Evolutionary conservation across 2,329 filamentous ascomycete species (phyloP).

Genomic region (Curvularia lunata): DNA sequence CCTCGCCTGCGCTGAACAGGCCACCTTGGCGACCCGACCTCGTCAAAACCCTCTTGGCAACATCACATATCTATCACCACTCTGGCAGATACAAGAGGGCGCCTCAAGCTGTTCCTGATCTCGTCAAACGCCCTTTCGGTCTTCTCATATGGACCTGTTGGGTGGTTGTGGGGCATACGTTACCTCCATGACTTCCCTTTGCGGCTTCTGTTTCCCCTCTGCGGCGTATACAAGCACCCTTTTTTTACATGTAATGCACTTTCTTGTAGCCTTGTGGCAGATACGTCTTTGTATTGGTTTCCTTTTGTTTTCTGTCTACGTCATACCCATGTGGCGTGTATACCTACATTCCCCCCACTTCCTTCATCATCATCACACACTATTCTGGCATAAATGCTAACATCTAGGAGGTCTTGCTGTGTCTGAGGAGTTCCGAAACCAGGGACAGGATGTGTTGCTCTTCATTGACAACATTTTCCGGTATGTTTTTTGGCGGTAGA

Average conservation of each 20-base stretch:
- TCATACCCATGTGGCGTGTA: not conserved
- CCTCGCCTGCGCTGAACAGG: not conserved
- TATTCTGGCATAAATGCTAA: not conserved
- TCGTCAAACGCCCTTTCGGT: too few relatives aligned
- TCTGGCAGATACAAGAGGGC: not conserved
- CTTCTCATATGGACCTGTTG: too few relatives aligned
- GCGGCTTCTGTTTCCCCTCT: too few relatives aligned
- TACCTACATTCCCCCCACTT: not conserved
- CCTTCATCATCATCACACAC: not conserved
- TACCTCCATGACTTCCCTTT: too few relatives aligned
- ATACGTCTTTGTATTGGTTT: not conserved
- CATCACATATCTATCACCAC: not conserved
- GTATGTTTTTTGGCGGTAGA: not conserved
- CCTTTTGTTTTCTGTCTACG: not conserved
- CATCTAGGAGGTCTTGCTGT: not conserved
- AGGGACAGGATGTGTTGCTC: constrained; percentile 95
- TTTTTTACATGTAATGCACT: not conserved
- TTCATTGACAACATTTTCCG: constrained; percentile 99
- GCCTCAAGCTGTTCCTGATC: too few relatives aligned
- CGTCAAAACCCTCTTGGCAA: not conserved
- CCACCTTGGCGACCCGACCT: not conserved
- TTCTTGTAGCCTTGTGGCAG: not conserved
- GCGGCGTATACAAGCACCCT: not conserved
- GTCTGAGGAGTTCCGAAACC: constrained; percentile 75
- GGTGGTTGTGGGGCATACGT: too few relatives aligned